A percentile compares a stretch with the other conserved stretches of the same genome.
Evolutionary conservation across 495 filamentous ascomycete genomes (phyloP).

Genomic region (Aspergillus conjunctus): DNA sequence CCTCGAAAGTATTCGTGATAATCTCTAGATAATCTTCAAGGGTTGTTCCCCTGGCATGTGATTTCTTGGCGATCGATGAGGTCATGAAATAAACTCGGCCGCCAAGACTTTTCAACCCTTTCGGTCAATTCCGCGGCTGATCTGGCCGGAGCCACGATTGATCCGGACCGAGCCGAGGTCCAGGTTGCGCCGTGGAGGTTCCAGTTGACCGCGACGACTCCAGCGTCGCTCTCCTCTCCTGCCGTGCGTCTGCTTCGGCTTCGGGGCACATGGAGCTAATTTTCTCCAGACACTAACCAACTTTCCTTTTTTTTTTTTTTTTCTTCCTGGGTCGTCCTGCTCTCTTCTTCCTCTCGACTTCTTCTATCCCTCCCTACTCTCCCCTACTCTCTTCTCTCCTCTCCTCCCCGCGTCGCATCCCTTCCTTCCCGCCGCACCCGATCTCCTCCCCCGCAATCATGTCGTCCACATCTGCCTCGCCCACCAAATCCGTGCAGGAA

Average conservation of each 20-base stretch:
- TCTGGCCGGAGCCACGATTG: constrained; percentile 18
- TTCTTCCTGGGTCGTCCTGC: constrained; percentile 14
- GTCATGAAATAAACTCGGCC: no score
- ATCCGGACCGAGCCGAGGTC: constrained; percentile 40
- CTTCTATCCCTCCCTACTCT: constrained; percentile 1
- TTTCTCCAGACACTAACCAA: constrained; percentile 5
- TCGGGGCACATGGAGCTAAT: constrained; percentile 7
- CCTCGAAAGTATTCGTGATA: no score
- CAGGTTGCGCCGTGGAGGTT: constrained; percentile 14
- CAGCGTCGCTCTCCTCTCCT: constrained; percentile 15
- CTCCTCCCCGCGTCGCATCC: neutral
- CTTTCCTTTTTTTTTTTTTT: constrained; percentile 2
- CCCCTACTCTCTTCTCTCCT: neutral
- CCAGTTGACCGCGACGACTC: constrained; percentile 22
- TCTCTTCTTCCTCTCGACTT: constrained; percentile 12
- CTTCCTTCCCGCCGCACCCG: constrained; percentile 7
- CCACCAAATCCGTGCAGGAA: constrained; percentile 38
- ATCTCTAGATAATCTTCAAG: no score
- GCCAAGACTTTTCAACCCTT: no score
- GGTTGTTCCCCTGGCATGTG: no score
- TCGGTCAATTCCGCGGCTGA: constrained; percentile 2
- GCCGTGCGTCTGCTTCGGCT: constrained; percentile 11
- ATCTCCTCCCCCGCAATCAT: constrained; percentile 22
- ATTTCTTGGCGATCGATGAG: no score
- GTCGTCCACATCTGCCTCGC: constrained; percentile 36